A percentile compares a stretch with the other conserved stretches of the same genome.
These are phyloP conservation scores for Stentor roeselii DNA, from an alignment of 73 alveolate species.

Conservation along the genomic window DNA sequence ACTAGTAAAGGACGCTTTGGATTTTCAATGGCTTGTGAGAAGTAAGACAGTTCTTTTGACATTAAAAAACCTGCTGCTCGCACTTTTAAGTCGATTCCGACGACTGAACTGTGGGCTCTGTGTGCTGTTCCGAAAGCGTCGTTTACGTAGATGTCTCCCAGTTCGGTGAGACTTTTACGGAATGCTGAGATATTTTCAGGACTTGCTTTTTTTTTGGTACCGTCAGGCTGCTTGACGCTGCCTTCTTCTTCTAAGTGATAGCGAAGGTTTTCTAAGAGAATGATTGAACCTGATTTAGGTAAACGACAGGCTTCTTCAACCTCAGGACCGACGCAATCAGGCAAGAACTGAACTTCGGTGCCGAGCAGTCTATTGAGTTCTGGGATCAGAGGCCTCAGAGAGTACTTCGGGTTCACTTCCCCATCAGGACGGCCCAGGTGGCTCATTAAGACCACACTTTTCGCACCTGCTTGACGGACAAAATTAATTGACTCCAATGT, in stretches of 20 bases:
- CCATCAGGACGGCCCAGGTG: constrained; percentile 96
- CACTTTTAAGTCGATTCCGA: constrained; percentile 48
- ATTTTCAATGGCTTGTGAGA: constrained; percentile 75
- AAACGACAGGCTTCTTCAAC: constrained; percentile 64
- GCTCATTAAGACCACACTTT: constrained; percentile 77
- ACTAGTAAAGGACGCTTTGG: constrained; percentile 88
- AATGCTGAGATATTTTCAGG: constrained; percentile 57
- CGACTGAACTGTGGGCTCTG: constrained; percentile 92
- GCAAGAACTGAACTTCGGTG: constrained; percentile 42
- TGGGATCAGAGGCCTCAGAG: constrained; percentile 80
- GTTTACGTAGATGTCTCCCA: constrained; percentile 80
- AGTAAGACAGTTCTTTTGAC: constrained; percentile 68
- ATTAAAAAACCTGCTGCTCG: constrained; percentile 73
- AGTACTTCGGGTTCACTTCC: constrained; percentile 63
- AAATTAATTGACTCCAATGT: constrained; percentile 84
- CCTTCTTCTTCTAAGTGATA: constrained; percentile 86
- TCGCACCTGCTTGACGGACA: constrained; percentile 82
- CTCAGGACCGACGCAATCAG: constrained; percentile 77
- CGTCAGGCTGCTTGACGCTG: constrained; percentile 59
- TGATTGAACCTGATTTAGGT: constrained; percentile 71
- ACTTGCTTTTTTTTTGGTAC: constrained; percentile 60
- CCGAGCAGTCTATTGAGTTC: constrained; percentile 74
- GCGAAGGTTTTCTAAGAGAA: constrained; percentile 89
- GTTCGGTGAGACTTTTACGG: constrained; percentile 63
- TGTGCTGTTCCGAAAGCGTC: constrained; percentile 96